phyloP scores from a whole-genome alignment of 108 stramenopile genomes.

The Discostella stelligeroides region DNA sequence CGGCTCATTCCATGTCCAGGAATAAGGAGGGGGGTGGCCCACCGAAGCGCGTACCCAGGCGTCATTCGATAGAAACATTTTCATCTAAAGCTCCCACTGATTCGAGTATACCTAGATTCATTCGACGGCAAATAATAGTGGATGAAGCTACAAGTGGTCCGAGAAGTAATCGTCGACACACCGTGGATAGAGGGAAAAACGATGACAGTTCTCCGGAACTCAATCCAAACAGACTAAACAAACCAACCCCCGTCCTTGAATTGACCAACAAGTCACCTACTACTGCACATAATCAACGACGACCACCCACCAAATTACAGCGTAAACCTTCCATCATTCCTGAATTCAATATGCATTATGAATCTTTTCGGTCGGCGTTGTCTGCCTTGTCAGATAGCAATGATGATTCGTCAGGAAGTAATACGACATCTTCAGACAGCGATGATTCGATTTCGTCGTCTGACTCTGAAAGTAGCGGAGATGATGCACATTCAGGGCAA shows the following conservation, averaged over 20 bases:
- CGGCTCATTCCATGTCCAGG: neutral
- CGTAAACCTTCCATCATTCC: constrained; percentile 3
- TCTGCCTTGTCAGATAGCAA: neutral
- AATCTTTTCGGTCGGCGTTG: neutral
- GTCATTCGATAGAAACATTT: neutral
- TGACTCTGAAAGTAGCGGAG: neutral
- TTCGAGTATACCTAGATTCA: neutral
- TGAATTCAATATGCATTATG: neutral
- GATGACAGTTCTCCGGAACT: constrained; percentile 1
- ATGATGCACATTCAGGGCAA: neutral
- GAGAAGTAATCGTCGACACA: neutral
- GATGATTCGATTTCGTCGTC: neutral
- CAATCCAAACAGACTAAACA: neutral
- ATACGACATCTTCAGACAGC: neutral
- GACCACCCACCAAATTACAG: neutral
- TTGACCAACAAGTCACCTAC: neutral
- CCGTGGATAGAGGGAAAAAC: neutral
- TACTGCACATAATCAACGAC: neutral
- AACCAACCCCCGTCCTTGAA: neutral
- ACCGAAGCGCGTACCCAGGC: neutral
- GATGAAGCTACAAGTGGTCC: neutral
- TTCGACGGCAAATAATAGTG: neutral
- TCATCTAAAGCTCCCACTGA: neutral
- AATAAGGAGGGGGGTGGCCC: neutral
- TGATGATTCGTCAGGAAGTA: constrained; percentile 3